These are phyloP conservation scores for Alternaria novae-zelandiae DNA, from an alignment of 2,329 filamentous ascomycete species.

Conservation along the genomic window DNA sequence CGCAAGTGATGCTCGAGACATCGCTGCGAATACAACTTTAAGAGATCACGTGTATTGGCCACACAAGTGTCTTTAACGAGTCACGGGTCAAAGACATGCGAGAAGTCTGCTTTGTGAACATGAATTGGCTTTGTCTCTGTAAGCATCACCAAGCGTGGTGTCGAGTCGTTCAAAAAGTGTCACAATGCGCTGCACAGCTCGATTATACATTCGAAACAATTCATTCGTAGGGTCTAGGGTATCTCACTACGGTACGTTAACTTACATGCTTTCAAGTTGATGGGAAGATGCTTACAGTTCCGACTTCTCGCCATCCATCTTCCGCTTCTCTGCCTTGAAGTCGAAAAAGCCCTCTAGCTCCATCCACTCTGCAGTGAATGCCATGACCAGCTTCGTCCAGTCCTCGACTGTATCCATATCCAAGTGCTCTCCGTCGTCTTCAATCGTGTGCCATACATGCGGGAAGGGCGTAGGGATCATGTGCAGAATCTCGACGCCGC, in stretches of 20 bases:
- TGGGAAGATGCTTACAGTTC: constrained; percentile 45
- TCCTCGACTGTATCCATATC: constrained; percentile 83
- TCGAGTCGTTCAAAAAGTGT: background rate
- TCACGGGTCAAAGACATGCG: background rate
- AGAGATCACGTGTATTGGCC: background rate
- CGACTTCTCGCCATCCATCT: constrained; percentile 32
- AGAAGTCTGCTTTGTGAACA: background rate
- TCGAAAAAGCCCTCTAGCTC: constrained; percentile 58
- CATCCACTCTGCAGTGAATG: constrained; percentile 93
- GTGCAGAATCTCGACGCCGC: constrained; percentile 91
- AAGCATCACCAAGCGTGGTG: background rate
- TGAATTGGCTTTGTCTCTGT: constrained; percentile 8
- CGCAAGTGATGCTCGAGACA: background rate
- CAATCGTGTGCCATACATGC: constrained; percentile 81
- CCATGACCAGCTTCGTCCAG: constrained; percentile 84
- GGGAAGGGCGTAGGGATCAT: constrained; percentile 88
- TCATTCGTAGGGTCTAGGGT: constrained; percentile 29
- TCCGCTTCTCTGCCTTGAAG: constrained; percentile 24
- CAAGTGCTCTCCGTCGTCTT: constrained; percentile 85
- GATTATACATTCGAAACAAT: background rate
- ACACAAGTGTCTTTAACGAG: background rate
- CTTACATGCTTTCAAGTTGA: constrained; percentile 4
- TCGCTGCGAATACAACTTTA: background rate
- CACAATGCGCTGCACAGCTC: background rate
- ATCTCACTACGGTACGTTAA: constrained; percentile 40